Conservation (phyloP, 106 monocot genomes). For the Allium cepa region DNA sequence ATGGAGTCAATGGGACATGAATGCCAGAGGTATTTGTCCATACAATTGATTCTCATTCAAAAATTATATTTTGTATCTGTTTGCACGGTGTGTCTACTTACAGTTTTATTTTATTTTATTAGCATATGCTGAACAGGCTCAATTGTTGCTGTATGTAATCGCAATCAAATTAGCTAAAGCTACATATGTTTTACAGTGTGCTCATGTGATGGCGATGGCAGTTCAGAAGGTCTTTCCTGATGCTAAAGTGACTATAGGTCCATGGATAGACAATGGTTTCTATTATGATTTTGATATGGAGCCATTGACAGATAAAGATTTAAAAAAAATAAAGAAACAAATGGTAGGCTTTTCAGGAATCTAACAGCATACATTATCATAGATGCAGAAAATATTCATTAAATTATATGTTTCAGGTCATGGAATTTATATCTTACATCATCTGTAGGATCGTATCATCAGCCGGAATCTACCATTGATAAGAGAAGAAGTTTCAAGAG, state of each 20-base stretch:
- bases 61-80: too few species aligned
- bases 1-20: too few species aligned
- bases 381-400: conserved; percentile 44
- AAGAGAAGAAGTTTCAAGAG: conserved; percentile 91
- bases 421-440: conserved; percentile 75
- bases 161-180: too few species aligned
- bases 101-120: too few species aligned
- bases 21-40: too few species aligned
- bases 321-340: conserved; percentile 93
- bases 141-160: too few species aligned
- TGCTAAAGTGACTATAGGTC: conserved; percentile 92
- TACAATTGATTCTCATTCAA: too few species aligned
- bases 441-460: conserved; percentile 96
- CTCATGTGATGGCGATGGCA: conserved; percentile 99
- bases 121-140: too few species aligned
- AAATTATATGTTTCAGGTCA: conserved; percentile 70
- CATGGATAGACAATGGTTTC: conserved; percentile 98
- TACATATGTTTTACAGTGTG: conserved; percentile 48
- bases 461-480: conserved; percentile 72
- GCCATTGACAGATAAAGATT: conserved; percentile 73
- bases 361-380: conserved; percentile 6
- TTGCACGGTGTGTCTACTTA: too few species aligned
- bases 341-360: conserved; percentile 47
- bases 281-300: conserved; percentile 99
- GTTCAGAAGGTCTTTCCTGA: conserved; percentile 90